Base-by-base conservation (phyloP, 768 basidiomycete species). In the Pilatotrama ljubarskyi region DNA sequence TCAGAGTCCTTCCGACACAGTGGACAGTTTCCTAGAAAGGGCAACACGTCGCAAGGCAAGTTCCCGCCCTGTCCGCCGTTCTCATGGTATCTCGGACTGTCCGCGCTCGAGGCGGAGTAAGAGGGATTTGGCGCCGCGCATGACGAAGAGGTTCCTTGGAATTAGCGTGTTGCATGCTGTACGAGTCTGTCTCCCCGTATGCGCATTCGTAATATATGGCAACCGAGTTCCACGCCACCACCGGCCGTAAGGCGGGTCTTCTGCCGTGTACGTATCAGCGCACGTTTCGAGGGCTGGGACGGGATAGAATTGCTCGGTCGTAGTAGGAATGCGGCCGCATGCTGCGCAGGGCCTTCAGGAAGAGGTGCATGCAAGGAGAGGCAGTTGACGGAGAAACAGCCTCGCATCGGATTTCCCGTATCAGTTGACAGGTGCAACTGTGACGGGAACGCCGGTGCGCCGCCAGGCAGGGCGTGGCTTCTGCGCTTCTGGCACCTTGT, bases 361-460 rank as follows among this genome's bases (percentile, higher is more conserved):
- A 55, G 48, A 37, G 20, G 37, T 22, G 47, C 47, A n/a, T 18
- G 44, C 50, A 38, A 43, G 54, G n/a, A 47, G 44, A 46, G 48
- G 42, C 18, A 10, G 25, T 25, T 18, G 46, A 32, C 46, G 42
- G 55, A 36, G 60, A 50, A 57, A 56, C 53, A 46, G 47, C 50
- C 60, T 61, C 55, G 54, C 55, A 49, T 61, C 40, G 60, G 54
- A 61, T 38, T 51, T 56, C 60, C 55, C 55, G 54, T 56, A 61
- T 56, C 54, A 56, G 55, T 54, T 61, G 60, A 56, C 54, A 56
- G 55, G 42, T 47, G 60, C 54, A 52, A 25, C 49, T 56, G 60
- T 47, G 54, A 61, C 50, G 60, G 60, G 54, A 61, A 61, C 20
- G 43, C 55, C 60, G 55, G 49, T 61, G 55, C 32, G 55, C 60